Percentiles rank a stretch among this genome's conserved stretches.
phyloP scores from a whole-genome alignment of 768 basidiomycete genomes.

The Lyophyllum shimeji region DNA sequence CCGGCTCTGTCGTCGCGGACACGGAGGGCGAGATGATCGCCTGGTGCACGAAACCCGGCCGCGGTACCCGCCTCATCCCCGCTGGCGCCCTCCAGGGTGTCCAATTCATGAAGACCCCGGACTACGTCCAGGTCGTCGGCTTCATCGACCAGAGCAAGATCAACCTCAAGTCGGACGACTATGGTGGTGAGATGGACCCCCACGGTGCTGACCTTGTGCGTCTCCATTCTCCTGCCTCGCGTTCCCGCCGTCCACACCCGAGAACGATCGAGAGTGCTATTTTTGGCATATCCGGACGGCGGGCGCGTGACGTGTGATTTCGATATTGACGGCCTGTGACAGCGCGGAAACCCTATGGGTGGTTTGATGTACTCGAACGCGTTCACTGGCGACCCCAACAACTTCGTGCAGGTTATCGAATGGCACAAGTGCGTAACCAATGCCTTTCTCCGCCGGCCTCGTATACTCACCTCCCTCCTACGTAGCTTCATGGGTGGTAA shows the following conservation, averaged over 20 bases:
- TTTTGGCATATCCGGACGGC: background rate
- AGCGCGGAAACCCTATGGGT: constrained; percentile 82
- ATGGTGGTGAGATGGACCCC: constrained; percentile 71
- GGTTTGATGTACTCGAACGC: constrained; percentile 21
- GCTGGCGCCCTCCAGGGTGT: constrained; percentile 58
- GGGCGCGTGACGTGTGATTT: background rate
- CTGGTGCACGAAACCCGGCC: constrained; percentile 70
- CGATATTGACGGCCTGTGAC: background rate
- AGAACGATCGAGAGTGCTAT: too few species aligned
- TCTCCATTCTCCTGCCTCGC: background rate
- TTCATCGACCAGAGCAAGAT: constrained; percentile 55
- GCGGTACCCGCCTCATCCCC: constrained; percentile 77
- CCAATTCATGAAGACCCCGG: constrained; percentile 57
- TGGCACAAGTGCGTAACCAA: constrained; percentile 50
- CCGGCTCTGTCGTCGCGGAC: constrained; percentile 58
- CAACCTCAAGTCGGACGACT: constrained; percentile 48
- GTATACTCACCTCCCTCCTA: constrained; percentile 5
- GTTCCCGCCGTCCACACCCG: background rate
- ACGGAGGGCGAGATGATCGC: constrained; percentile 71
- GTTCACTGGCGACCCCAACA: constrained; percentile 28
- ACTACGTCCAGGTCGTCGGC: constrained; percentile 57
- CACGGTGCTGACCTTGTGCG: constrained; percentile 50
- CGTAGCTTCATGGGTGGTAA: constrained; percentile 55
- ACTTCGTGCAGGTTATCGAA: constrained; percentile 48
- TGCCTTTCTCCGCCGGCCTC: constrained; percentile 10